Percentiles rank a stretch among this genome's conserved stretches.
Evolutionary conservation across 345 rosid genomes (phyloP).

Genomic region (Iberis pinnata): DNA sequence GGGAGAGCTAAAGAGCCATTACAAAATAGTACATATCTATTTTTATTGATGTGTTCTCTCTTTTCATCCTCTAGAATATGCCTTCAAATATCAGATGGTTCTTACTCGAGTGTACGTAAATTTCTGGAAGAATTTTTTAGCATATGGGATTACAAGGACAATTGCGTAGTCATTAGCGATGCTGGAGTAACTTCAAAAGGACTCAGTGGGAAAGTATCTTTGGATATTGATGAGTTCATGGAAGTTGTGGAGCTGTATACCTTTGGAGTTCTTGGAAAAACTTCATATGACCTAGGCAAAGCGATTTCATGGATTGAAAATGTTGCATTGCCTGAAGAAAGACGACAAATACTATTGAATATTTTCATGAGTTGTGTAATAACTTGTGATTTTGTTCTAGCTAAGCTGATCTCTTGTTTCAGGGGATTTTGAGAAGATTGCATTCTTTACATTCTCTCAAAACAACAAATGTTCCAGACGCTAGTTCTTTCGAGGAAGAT

Average conservation of each 20-base stretch:
- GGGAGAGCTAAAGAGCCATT: too few relatives aligned
- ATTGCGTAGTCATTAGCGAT: constrained; percentile 33
- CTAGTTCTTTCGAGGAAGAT: constrained; percentile 27
- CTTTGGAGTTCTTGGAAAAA: constrained; percentile 52
- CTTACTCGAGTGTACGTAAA: constrained; percentile 49
- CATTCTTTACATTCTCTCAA: constrained; percentile 45
- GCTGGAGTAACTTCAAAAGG: too few relatives aligned
- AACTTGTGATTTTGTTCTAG: constrained; percentile 1
- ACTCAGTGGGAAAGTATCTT: too few relatives aligned
- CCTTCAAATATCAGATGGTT: constrained; percentile 62
- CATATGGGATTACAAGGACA: constrained; percentile 53
- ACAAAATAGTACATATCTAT: too few relatives aligned
- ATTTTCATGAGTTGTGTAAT: constrained; percentile 6
- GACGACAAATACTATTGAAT: constrained; percentile 46
- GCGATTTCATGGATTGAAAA: too few relatives aligned
- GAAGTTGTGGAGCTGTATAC: constrained; percentile 60
- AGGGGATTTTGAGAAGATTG: constrained; percentile 71
- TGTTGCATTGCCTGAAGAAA: constrained; percentile 74
- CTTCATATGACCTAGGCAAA: constrained; percentile 40
- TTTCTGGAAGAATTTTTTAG: constrained; percentile 69
- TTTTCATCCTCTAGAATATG: too few relatives aligned
- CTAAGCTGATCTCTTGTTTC: constrained; percentile 19
- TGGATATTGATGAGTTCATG: too few relatives aligned
- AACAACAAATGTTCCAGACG: constrained; percentile 30
- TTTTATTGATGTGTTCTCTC: too few relatives aligned